phyloP scores from a whole-genome alignment of 495 filamentous ascomycete species.

The Neurospora hispaniola region DNA sequence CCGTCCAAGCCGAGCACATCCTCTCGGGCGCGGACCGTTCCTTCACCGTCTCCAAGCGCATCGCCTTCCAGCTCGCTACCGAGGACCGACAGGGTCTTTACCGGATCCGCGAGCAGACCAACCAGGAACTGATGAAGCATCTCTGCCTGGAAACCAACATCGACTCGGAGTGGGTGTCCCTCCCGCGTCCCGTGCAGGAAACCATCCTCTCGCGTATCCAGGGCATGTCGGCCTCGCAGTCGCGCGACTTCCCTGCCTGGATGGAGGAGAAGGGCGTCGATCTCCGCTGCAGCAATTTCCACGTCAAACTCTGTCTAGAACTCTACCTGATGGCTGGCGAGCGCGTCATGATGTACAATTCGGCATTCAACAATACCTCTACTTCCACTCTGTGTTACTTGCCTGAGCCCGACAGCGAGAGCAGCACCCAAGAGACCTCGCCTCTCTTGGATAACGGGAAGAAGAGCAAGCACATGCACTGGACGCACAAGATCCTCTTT shows the following conservation, averaged over 20 bases:
- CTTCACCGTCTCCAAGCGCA: background rate
- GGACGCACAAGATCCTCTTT: background rate
- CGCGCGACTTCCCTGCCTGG: conserved; percentile 1
- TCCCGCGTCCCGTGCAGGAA: conserved; percentile 4
- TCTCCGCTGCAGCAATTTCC: conserved; percentile 9
- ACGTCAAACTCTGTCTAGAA: conserved; percentile 4
- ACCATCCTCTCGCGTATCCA: conserved; percentile 10
- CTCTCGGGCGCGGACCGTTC: background rate
- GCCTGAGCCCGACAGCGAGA: background rate
- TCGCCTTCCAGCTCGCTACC: conserved; percentile 10
- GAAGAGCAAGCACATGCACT: background rate
- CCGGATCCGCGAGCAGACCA: background rate
- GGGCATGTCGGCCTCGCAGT: background rate
- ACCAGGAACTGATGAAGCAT: conserved; percentile 7
- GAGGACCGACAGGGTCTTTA: background rate
- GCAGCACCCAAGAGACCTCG: background rate
- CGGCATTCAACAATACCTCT: background rate
- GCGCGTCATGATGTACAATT: background rate
- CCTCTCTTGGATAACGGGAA: background rate
- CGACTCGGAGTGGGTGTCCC: conserved; percentile 9
- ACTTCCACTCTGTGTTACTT: background rate
- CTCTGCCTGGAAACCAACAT: conserved; percentile 13
- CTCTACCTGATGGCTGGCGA: conserved; percentile 2
- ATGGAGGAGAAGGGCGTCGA: background rate
- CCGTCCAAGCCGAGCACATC: conserved; percentile 9